A percentile compares a stretch with the other conserved stretches of the same genome.
Evolutionary conservation across 2,329 filamentous ascomycete species (phyloP).

Genomic region (Sporothrix inflata): DNA sequence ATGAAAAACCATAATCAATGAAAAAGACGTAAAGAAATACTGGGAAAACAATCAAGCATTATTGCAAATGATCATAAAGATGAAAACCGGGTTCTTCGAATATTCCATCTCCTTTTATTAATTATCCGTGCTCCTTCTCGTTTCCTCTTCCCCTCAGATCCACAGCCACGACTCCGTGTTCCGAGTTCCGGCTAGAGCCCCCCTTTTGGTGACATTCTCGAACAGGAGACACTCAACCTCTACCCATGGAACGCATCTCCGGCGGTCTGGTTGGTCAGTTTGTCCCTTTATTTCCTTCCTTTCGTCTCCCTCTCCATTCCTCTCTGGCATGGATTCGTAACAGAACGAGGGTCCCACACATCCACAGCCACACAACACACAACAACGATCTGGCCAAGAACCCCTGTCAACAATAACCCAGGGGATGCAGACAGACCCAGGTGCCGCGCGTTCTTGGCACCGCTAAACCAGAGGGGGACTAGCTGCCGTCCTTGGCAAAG

Average conservation of each 20-base stretch:
- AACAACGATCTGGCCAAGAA: background rate
- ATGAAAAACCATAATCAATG: background rate
- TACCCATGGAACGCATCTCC: too few species aligned
- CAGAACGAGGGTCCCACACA: background rate
- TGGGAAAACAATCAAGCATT: background rate
- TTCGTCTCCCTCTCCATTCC: background rate
- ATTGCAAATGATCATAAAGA: background rate
- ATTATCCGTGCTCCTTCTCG: background rate
- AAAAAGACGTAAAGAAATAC: background rate
- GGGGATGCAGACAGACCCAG: too few species aligned
- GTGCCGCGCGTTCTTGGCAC: conserved; percentile 24
- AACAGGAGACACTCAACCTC: background rate
- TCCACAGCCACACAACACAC: background rate
- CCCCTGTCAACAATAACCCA: background rate
- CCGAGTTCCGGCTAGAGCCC: conserved; percentile 1
- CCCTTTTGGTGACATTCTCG: background rate
- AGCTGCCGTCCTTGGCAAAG: conserved; percentile 17
- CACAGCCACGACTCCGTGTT: conserved; percentile 5
- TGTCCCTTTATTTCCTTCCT: background rate
- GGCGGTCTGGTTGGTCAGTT: background rate
- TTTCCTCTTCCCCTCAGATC: background rate
- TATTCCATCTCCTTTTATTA: conserved; percentile 8
- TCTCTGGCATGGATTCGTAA: background rate
- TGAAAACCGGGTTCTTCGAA: background rate
- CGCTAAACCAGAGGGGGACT: background rate